These are phyloP conservation scores for Thelephora terrestris DNA, from an alignment of 1,284 basidiomycete species.

Conservation along the genomic window DNA sequence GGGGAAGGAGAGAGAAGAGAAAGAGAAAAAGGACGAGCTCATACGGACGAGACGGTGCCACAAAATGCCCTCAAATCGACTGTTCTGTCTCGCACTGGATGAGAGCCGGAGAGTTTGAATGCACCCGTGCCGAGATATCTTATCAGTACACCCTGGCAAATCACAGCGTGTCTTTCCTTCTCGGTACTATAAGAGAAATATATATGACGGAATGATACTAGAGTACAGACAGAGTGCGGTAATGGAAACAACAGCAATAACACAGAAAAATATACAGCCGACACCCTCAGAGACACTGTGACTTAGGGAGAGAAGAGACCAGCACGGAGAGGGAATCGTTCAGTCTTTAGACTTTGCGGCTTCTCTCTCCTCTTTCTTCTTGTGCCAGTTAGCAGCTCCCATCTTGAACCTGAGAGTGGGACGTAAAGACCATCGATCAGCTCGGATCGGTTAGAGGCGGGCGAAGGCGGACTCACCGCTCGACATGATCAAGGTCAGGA, in stretches of 20 bases:
- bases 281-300: not conserved
- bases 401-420: constrained; percentile 49
- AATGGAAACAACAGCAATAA: not conserved
- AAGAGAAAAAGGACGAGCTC: constrained; percentile 16
- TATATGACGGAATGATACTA: not conserved
- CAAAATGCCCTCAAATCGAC: not conserved
- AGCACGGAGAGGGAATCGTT: constrained; percentile 4
- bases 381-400: constrained; percentile 70
- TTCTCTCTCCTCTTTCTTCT: constrained; percentile 57
- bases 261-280: constrained; percentile 1
- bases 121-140: not conserved
- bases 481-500: constrained; percentile 59
- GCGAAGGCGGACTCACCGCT: constrained; percentile 39
- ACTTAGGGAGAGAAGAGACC: constrained; percentile 3
- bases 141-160: not conserved
- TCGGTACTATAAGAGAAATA: not conserved
- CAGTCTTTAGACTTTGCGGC: constrained; percentile 13
- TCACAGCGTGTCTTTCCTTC: too few relatives aligned
- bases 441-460: constrained; percentile 3
- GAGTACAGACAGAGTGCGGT: not conserved
- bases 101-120: constrained; percentile 2
- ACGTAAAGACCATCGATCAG: constrained; percentile 3
- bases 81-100: too few relatives aligned
- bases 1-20: constrained; percentile 6
- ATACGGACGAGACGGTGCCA: constrained; percentile 9